Evolutionary conservation across 2,329 filamentous ascomycete genomes (phyloP), one percentile per base, ranked within the genome.

Genomic region (Cytospora leucostoma): DNA sequence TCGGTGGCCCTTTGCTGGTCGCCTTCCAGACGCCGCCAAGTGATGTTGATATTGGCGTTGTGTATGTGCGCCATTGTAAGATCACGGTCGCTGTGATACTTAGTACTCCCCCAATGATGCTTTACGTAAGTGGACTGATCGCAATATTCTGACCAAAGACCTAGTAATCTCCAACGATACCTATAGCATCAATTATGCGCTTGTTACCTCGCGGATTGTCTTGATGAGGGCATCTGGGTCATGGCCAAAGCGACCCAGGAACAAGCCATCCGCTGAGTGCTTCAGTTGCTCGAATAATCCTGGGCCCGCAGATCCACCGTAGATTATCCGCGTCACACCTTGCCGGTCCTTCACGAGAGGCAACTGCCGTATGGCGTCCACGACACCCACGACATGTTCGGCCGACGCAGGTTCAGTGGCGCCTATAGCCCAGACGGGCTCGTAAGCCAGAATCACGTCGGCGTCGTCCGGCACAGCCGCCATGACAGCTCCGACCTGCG

Each of bases 381-480:
- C 87, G 2, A 95, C 90, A 44, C 80, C 83, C 4, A 88, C 82
- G 0, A 96, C 89, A 72, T 96, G 88, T 66, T 88, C 87, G 19
- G 88, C 84, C 8, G 82, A 82, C 0, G 92, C 92, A 2, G 92
- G 91, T 70, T 88, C 79, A 1, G 83, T 79, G 11, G 91, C 88
- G 0, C 92, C 92, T 74, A 95, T 96, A 0, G 92, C 92, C 92
- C 92, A 96, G 1, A 95, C 91, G 8, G 92, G 92, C 78, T 96
- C 92, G 72, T 96, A 96, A 0, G 92, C 92, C 63, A 96, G 82
- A 7, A 94, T 84, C 6, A 95, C 82, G 55, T 92, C 88, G 0
- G 86, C 84, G 17, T 85, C 80, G 12, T 79, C 78, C 0, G 87
- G 82, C 8, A 94, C 78, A 0, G 80, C 83, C 1, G 77, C 77